phyloP scores from a whole-genome alignment of 345 rosid genomes.

The Pseudoturritis turrita region DNA sequence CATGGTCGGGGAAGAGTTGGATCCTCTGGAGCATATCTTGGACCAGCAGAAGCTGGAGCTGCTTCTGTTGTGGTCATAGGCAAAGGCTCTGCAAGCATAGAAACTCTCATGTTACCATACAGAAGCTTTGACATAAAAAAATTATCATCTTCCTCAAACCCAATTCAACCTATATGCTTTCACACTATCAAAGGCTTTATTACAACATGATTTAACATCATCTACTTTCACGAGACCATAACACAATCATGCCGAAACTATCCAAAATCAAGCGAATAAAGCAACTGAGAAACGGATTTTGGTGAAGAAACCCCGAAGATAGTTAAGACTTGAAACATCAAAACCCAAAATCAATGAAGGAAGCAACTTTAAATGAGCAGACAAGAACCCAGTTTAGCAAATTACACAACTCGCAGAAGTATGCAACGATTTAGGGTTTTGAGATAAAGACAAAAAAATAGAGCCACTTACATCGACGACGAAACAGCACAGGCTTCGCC shows the following conservation, averaged over 20 bases:
- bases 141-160: neutral
- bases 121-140: neutral
- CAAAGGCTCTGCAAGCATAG: slow-evolving; percentile 30
- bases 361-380: neutral
- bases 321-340: neutral
- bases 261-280: neutral
- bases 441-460: neutral
- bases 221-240: neutral
- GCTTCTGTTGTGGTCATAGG: slow-evolving; percentile 65
- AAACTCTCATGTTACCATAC: slow-evolving; percentile 5
- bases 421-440: slow-evolving; percentile 31
- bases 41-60: slow-evolving; percentile 53
- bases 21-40: slow-evolving; percentile 90
- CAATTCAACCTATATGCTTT: neutral
- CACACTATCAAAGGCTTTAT: neutral
- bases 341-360: neutral
- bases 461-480: slow-evolving; percentile 5
- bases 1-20: slow-evolving; percentile 96
- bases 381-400: neutral
- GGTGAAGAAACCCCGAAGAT: neutral
- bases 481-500: neutral
- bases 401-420: neutral
- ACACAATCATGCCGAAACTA: neutral
- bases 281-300: neutral
- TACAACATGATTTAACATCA: neutral